Conservation (phyloP, 805 yeast genomes). For the Wickerhamiella occidentalis region DNA sequence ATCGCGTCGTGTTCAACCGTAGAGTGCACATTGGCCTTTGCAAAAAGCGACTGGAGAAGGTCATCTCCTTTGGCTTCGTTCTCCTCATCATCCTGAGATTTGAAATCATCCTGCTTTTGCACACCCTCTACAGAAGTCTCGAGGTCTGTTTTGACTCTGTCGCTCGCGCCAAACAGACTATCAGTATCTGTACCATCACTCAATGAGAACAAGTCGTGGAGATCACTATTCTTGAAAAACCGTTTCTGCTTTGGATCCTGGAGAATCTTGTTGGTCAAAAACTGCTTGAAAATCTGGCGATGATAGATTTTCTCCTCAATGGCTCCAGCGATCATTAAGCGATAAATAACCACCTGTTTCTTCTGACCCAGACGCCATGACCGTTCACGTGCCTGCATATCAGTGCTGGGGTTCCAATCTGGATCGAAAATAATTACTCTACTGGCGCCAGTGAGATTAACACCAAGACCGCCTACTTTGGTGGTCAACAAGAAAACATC, state of each 20-base stretch:
- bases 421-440: conserved; percentile 92
- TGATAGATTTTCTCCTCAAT: conserved; percentile 96
- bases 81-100: conserved; percentile 23
- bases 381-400: conserved; percentile 89
- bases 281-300: conserved; percentile 91
- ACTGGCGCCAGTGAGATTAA: conserved; percentile 88
- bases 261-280: conserved; percentile 80
- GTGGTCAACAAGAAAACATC: conserved; percentile 76
- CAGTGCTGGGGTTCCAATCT: conserved; percentile 98
- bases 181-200: conserved; percentile 64
- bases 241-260: conserved; percentile 92
- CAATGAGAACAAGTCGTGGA: conserved; percentile 76
- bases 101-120: conserved; percentile 29
- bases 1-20: conserved; percentile 70
- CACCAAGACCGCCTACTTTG: conserved; percentile 92
- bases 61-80: conserved; percentile 34
- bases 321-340: conserved; percentile 88
- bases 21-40: conserved; percentile 59
- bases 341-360: conserved; percentile 76
- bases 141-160: conserved; percentile 26
- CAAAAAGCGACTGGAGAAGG: conserved; percentile 63
- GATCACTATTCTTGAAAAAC: conserved; percentile 82
- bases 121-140: conserved; percentile 15
- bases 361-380: conserved; percentile 97
- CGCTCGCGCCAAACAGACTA: conserved; percentile 43